phyloP scores from a whole-genome alignment of 1,284 basidiomycete species.

The Trametes polyzona region DNA sequence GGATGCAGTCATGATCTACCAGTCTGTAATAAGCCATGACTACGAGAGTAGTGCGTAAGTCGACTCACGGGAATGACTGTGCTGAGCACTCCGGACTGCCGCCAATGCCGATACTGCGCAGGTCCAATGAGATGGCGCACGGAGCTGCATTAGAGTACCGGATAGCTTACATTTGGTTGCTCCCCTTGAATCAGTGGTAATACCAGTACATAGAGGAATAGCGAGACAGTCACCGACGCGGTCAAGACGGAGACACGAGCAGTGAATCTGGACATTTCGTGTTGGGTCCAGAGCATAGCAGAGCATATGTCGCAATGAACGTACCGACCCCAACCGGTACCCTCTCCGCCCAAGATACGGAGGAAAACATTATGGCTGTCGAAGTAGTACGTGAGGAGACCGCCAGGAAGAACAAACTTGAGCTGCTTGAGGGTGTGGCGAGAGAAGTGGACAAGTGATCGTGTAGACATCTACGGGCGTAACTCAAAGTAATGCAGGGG shows the following conservation, averaged over 20 bases:
- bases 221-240: slow-evolving; percentile 57
- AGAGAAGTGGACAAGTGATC: slow-evolving; percentile 33
- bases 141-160: not conserved
- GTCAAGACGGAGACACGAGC: slow-evolving; percentile 37
- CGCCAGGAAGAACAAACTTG: slow-evolving; percentile 74
- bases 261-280: slow-evolving; percentile 42
- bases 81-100: slow-evolving; percentile 55
- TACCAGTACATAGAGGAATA: slow-evolving; percentile 75
- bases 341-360: slow-evolving; percentile 39
- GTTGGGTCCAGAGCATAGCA: not conserved
- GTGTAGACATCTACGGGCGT: slow-evolving; percentile 13
- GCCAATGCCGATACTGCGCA: slow-evolving; percentile 37
- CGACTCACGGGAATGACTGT: slow-evolving; percentile 53
- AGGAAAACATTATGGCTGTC: slow-evolving; percentile 56
- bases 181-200: slow-evolving; percentile 65
- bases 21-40: not conserved
- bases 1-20: slow-evolving; percentile 57
- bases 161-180: slow-evolving; percentile 63
- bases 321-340: slow-evolving; percentile 56
- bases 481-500: not conserved
- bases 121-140: not conserved
- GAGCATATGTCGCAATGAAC: slow-evolving; percentile 24
- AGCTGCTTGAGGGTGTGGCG: slow-evolving; percentile 66
- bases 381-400: slow-evolving; percentile 60
- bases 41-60: not conserved